Evolutionary conservation across 2,329 filamentous ascomycete species (phyloP), one percentile per base, ranked within the genome.

Genomic region (Pestalotiopsis sp.): DNA sequence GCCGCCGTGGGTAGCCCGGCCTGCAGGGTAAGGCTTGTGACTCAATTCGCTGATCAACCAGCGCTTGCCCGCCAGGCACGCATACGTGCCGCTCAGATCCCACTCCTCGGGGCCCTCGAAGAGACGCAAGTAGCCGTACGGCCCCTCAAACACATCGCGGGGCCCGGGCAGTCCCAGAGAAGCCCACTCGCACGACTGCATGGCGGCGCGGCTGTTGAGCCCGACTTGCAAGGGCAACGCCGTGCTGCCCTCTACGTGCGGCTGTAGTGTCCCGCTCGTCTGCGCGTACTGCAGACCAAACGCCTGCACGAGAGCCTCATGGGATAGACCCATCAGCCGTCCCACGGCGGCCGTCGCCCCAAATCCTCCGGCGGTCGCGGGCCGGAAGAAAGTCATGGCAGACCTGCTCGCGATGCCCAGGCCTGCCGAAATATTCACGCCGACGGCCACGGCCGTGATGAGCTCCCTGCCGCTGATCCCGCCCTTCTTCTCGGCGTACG

Each of bases 271-370:
- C 13, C 68, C 68, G 17, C 68, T 69, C 14, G 68, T 69, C 27
- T 69, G 68, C 14, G 68, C 58, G 45, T 69, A 69, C 68, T 66
- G 63, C 3, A 69, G 63, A 9, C 68, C 68, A 31, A 69, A 66
- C 3, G 68, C 68, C 9, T 61, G 68, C 20, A 69, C 68, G 11
- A 69, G 64, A 17, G 36, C 12, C 38, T 66, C 63, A 3, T 57
- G 23, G 3, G 64, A 66, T 13, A 69, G 36, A 9, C 58, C 41
- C 68, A 69, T 66, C 3, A 69, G 57, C 11, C 68, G 23, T 13
- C 64, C 68, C 5, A 69, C 68, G 0, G 68, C 63, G 11, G 68
- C 68, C 9, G 64, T 62, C 14, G 68, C 68, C 5, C 68, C 68
- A 36, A 69, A 66, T 3, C 68, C 68, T 11, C 68, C 68, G 2